Conservation (phyloP, 2,329 filamentous ascomycete genomes). For the Cladophialophora bantiana region DNA sequence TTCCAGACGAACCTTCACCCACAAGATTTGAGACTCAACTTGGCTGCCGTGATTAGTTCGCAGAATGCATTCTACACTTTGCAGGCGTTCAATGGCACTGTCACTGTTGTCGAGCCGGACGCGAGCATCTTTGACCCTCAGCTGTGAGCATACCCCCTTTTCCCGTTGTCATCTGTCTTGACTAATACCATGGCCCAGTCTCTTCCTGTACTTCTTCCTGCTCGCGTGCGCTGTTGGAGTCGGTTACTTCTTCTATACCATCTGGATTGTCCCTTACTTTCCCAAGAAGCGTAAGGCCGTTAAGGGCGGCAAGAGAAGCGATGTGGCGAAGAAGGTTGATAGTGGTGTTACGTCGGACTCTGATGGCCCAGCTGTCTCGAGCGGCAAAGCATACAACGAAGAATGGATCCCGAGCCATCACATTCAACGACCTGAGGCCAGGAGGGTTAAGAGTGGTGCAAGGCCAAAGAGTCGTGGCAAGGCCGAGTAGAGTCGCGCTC, state of each 20-base stretch:
- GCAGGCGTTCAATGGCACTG: slow-evolving; percentile 79
- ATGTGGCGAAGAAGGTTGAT: slow-evolving; percentile 68
- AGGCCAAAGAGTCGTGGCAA: slow-evolving; percentile 52
- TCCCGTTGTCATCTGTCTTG: slow-evolving; percentile 28
- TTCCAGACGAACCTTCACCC: slow-evolving; percentile 93
- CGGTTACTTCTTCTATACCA: slow-evolving; percentile 96
- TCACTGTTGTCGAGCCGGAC: slow-evolving; percentile 86
- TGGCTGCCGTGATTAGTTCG: slow-evolving; percentile 73
- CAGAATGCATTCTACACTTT: slow-evolving; percentile 71
- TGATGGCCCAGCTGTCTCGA: slow-evolving; percentile 73
- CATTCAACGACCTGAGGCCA: slow-evolving; percentile 80
- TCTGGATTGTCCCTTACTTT: slow-evolving; percentile 95
- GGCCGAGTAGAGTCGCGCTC: slow-evolving; percentile 27
- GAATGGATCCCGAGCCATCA: slow-evolving; percentile 93
- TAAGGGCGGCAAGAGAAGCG: slow-evolving; percentile 57
- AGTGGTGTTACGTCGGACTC: slow-evolving; percentile 69
- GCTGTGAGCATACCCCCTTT: slow-evolving; percentile 65
- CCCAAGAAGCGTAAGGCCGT: slow-evolving; percentile 63
- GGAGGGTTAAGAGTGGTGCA: slow-evolving; percentile 61
- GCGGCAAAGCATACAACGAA: slow-evolving; percentile 81
- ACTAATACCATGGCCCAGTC: slow-evolving; percentile 60
- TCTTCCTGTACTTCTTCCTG: slow-evolving; percentile 97
- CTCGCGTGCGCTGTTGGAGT: slow-evolving; percentile 77
- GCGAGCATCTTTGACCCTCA: slow-evolving; percentile 93
- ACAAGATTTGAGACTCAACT: slow-evolving; percentile 80